phyloP scores from a whole-genome alignment of 768 basidiomycete genomes.

The Steccherinum ochraceum region DNA sequence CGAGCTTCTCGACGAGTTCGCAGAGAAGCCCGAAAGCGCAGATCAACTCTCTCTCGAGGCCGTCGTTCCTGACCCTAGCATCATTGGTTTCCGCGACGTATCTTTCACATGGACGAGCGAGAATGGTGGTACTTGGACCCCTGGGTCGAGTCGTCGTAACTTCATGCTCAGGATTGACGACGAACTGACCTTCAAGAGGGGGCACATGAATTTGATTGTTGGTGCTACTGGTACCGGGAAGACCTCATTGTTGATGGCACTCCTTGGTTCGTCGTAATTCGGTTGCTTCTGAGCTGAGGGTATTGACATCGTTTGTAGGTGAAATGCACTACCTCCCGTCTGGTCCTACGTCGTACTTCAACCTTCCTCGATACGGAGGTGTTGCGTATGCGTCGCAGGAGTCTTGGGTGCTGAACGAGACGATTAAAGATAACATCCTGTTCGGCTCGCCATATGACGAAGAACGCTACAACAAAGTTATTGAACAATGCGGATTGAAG shows the following conservation, averaged over 20 bases:
- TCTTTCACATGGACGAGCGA: slow-evolving; percentile 24
- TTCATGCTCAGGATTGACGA: slow-evolving; percentile 15
- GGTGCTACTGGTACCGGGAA: slow-evolving; percentile 23
- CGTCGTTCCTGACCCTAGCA: neutral
- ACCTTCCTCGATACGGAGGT: slow-evolving; percentile 60
- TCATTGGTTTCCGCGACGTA: slow-evolving; percentile 22
- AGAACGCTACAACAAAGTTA: slow-evolving; percentile 23
- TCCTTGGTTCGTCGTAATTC: slow-evolving; percentile 12
- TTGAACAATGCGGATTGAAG: slow-evolving; percentile 33
- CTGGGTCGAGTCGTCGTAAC: slow-evolving; percentile 3
- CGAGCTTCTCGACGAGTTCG: slow-evolving; percentile 23
- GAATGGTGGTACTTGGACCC: neutral
- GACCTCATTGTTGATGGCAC: slow-evolving; percentile 23
- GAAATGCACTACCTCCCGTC: slow-evolving; percentile 60
- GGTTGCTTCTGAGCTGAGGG: slow-evolving; percentile 2
- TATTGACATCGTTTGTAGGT: slow-evolving; percentile 17
- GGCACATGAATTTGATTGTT: slow-evolving; percentile 21
- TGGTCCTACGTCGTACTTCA: slow-evolving; percentile 53
- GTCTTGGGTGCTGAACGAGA: slow-evolving; percentile 78
- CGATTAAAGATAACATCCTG: slow-evolving; percentile 38
- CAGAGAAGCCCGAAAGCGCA: neutral
- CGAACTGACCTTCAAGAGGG: slow-evolving; percentile 19
- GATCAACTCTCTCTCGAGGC: neutral
- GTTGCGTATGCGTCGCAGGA: slow-evolving; percentile 80
- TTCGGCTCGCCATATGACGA: slow-evolving; percentile 24